Conservation (phyloP, 441 rosid species). For the Macaranga tanarius region DNA sequence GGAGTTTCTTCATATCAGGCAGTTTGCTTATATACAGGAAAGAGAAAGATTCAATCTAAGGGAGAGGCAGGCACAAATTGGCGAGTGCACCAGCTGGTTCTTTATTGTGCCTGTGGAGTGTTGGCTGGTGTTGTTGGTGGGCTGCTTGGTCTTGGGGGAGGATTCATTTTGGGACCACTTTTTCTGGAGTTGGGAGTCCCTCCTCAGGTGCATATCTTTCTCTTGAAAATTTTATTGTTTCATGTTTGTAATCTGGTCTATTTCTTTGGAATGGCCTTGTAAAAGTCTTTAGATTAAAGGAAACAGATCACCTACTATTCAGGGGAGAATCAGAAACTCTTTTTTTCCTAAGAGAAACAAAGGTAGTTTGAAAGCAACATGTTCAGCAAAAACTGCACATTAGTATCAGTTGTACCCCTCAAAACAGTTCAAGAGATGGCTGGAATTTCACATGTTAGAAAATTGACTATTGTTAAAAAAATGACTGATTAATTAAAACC, state of each 20-base stretch:
- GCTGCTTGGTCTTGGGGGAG: slow-evolving; percentile 71
- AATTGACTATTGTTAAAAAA: neutral
- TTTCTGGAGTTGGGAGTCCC: slow-evolving; percentile 65
- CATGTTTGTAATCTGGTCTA: neutral
- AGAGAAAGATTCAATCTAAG: slow-evolving; percentile 42
- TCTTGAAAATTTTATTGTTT: neutral
- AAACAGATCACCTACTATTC: too few relatives aligned
- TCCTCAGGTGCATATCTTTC: slow-evolving; percentile 48
- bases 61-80: slow-evolving; percentile 42
- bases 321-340: too few relatives aligned
- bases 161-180: slow-evolving; percentile 65
- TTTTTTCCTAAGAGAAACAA: slow-evolving; percentile 30
- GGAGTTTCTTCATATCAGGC: slow-evolving; percentile 53
- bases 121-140: slow-evolving; percentile 60
- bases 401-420: neutral
- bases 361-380: neutral
- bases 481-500: neutral
- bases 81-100: slow-evolving; percentile 41
- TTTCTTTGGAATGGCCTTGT: too few relatives aligned
- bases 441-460: neutral
- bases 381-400: neutral
- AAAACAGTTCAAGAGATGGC: neutral
- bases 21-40: slow-evolving; percentile 45
- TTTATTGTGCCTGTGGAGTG: slow-evolving; percentile 45
- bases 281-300: too few relatives aligned